These are phyloP conservation scores for Linderniella brevidens DNA, from an alignment of 257 asterid genomes.

Conservation along the genomic window DNA sequence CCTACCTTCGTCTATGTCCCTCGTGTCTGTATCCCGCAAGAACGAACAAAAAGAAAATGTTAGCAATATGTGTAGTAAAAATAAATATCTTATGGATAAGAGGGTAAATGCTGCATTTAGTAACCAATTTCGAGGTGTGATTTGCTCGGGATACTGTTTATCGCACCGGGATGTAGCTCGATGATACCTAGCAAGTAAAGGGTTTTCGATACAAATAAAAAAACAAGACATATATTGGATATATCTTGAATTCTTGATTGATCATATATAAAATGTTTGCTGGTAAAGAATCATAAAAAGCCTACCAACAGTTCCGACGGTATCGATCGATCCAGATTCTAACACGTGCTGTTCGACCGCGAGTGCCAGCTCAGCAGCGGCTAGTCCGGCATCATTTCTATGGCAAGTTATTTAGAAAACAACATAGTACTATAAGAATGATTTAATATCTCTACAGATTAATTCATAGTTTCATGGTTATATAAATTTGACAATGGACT, in stretches of 20 bases:
- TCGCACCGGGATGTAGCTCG: slow-evolving; percentile 94
- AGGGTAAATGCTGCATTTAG: too few species aligned
- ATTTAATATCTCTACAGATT: not conserved
- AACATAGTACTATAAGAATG: not conserved
- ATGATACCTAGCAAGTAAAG: slow-evolving; percentile 42
- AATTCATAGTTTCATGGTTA: not conserved
- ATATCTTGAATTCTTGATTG: too few species aligned
- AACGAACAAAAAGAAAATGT: not conserved
- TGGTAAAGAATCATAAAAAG: not conserved
- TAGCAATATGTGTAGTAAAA: too few species aligned
- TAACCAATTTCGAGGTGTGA: slow-evolving; percentile 84
- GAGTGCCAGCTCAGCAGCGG: slow-evolving; percentile 90
- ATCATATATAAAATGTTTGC: not conserved
- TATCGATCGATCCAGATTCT: slow-evolving; percentile 80
- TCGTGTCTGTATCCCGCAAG: slow-evolving; percentile 38
- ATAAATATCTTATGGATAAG: too few species aligned
- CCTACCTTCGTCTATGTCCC: slow-evolving; percentile 76
- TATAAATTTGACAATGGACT: not conserved
- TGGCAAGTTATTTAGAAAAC: slow-evolving; percentile 12
- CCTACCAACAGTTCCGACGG: slow-evolving; percentile 94
- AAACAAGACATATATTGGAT: not conserved
- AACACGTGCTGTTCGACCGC: slow-evolving; percentile 87
- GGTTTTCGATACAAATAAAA: not conserved
- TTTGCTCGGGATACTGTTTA: slow-evolving; percentile 95
- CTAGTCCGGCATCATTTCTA: slow-evolving; percentile 93